A percentile compares a stretch with the other conserved stretches of the same genome.
phyloP scores from a whole-genome alignment of 1,284 basidiomycete genomes.

The Tremellales sp. region DNA sequence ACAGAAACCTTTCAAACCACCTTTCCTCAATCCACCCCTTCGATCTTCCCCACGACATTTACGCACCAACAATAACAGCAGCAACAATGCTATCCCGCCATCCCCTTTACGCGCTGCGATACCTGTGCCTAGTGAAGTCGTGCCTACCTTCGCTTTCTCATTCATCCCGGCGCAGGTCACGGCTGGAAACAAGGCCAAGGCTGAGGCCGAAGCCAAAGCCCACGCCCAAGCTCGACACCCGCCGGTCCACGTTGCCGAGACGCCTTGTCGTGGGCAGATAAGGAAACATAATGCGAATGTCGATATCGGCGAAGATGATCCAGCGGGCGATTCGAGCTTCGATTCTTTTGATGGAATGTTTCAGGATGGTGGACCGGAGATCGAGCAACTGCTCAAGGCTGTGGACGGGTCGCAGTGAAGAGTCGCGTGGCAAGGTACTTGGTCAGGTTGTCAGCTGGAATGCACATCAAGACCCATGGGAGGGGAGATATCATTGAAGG shows the following conservation, averaged over 20 bases:
- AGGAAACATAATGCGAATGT: constrained; percentile 8
- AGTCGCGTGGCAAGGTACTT: neutral
- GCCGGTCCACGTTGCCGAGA: neutral
- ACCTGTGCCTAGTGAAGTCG: no score
- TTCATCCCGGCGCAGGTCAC: no score
- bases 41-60: neutral
- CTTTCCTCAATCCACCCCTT: constrained; percentile 3
- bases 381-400: constrained; percentile 21
- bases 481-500: no score
- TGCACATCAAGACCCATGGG: no score
- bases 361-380: constrained; percentile 23
- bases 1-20: constrained; percentile 11
- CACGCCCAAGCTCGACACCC: neutral
- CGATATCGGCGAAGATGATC: constrained; percentile 18
- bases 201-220: neutral
- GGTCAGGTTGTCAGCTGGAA: no score
- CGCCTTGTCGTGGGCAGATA: neutral
- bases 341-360: constrained; percentile 35
- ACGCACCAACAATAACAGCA: neutral
- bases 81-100: no score
- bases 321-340: constrained; percentile 26
- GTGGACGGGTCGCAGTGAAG: constrained; percentile 14
- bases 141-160: no score
- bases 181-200: neutral
- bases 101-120: neutral